Conservation (phyloP, 306 rosid species). For the Prosopis cineraria region DNA sequence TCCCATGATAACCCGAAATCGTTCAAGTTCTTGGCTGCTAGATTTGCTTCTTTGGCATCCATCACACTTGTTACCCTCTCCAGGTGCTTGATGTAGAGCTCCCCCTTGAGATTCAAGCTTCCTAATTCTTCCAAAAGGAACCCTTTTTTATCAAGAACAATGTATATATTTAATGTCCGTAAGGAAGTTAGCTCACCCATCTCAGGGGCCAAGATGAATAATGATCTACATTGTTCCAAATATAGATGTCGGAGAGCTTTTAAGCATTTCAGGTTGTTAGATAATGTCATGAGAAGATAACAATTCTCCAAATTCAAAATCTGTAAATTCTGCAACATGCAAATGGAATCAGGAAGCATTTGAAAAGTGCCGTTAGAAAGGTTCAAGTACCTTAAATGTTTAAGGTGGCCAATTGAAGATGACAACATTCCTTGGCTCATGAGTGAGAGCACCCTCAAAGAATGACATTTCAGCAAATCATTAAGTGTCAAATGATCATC, state of each 20-base stretch:
- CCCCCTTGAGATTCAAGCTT: conserved; percentile 16
- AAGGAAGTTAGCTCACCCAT: conserved; percentile 26
- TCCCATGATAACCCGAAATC: background rate
- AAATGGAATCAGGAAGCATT: conserved; percentile 7
- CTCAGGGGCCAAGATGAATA: background rate
- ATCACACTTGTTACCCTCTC: conserved; percentile 21
- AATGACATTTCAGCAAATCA: background rate
- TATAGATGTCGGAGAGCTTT: conserved; percentile 25
- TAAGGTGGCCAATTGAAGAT: conserved; percentile 18
- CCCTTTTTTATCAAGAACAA: conserved; percentile 34
- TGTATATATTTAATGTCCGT: background rate
- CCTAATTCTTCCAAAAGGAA: conserved; percentile 23
- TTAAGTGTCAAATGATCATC: too few relatives aligned
- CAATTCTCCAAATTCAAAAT: background rate
- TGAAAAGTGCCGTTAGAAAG: accelerated
- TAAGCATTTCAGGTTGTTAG: background rate
- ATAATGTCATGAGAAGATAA: background rate
- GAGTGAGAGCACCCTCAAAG: conserved; percentile 7
- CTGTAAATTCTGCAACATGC: conserved; percentile 12
- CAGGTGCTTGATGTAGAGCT: conserved; percentile 11
- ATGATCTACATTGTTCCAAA: background rate
- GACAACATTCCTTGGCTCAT: background rate
- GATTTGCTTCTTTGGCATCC: conserved; percentile 23
- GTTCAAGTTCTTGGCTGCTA: conserved; percentile 7
- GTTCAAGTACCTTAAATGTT: conserved; percentile 31